A percentile compares a stretch with the other conserved stretches of the same genome.
Evolutionary conservation across 1,284 basidiomycete species (phyloP).

Genomic region (Sutorius eximius): DNA sequence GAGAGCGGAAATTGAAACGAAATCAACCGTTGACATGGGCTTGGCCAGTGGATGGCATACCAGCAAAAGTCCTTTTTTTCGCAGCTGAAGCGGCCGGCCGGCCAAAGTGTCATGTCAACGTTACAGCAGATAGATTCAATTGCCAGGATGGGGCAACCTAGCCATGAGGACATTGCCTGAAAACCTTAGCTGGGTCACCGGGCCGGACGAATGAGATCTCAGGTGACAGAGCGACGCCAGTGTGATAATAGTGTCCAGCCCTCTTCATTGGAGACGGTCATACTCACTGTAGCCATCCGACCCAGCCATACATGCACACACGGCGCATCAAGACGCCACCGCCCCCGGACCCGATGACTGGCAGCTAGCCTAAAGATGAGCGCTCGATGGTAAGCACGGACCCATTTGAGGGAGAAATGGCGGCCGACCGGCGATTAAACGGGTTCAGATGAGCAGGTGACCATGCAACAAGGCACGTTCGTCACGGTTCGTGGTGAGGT

Average conservation of each 20-base stretch:
- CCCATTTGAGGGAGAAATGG: not conserved
- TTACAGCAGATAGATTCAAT: not conserved
- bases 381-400: no score
- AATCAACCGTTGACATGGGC: not conserved
- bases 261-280: not conserved
- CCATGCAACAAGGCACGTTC: conserved; percentile 7
- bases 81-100: not conserved
- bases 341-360: not conserved
- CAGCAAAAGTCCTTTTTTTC: not conserved
- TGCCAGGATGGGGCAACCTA: not conserved
- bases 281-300: not conserved
- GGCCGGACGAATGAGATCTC: not conserved
- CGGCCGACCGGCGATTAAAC: not conserved
- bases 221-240: no score
- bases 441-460: not conserved
- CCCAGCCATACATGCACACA: not conserved
- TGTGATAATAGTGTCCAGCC: no score
- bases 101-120: not conserved
- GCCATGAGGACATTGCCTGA: not conserved
- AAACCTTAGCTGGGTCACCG: not conserved
- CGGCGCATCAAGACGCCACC: not conserved
- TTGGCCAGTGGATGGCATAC: not conserved
- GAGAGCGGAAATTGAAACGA: not conserved
- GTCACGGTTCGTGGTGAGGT: not conserved
- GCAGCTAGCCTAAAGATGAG: not conserved